Conservation (phyloP, 306 rosid genomes). For the Castanopsis chinensis region DNA sequence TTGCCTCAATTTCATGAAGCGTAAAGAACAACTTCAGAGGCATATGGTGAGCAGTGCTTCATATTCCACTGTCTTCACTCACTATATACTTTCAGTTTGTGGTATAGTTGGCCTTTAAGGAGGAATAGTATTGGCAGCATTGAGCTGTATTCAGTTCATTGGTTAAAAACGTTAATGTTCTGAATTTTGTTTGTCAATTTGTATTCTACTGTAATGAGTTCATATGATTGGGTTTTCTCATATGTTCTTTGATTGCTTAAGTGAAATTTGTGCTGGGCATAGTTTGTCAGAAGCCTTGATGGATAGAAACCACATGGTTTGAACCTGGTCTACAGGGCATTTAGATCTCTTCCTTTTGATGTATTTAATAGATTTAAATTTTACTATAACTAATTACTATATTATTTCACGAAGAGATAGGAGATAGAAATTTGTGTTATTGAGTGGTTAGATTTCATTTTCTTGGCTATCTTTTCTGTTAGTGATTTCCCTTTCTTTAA, state of each 20-base stretch:
- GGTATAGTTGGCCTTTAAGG: background rate
- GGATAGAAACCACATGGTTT: background rate
- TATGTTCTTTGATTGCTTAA: background rate
- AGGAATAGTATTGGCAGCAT: background rate
- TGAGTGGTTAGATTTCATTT: background rate
- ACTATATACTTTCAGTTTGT: conserved; percentile 12
- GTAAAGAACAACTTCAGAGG: conserved; percentile 99
- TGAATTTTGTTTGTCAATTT: background rate
- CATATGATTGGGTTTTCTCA: background rate
- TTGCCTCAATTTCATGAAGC: conserved; percentile 99
- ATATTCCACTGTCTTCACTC: conserved; percentile 11
- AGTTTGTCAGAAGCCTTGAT: background rate
- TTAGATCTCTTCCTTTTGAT: background rate
- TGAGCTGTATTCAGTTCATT: background rate
- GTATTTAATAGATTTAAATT: background rate
- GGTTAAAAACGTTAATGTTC: background rate
- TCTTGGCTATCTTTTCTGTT: background rate
- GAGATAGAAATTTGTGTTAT: background rate
- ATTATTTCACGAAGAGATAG: background rate
- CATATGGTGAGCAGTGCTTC: conserved; percentile 86
- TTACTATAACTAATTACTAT: background rate
- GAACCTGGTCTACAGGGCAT: background rate
- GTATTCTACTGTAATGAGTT: background rate
- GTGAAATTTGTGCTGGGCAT: background rate
- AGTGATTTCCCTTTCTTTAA: background rate